phyloP scores from a whole-genome alignment of 1,284 basidiomycete species.

The Cryptococcus sp. region DNA sequence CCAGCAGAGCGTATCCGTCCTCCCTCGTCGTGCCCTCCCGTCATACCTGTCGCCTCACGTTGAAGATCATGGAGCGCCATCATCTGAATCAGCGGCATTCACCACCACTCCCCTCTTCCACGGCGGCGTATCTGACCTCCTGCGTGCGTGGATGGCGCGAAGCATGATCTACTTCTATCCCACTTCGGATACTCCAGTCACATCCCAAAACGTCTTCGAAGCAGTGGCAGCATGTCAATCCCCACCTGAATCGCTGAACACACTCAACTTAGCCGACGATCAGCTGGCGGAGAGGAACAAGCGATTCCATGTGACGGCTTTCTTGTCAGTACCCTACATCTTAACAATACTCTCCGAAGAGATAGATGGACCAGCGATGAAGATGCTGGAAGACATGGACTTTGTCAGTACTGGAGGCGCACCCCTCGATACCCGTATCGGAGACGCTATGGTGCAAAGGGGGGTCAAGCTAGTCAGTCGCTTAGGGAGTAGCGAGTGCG shows the following conservation, averaged over 20 bases:
- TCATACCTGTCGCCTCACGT: constrained; percentile 14
- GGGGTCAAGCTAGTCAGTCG: constrained; percentile 52
- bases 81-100: constrained; percentile 40
- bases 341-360: constrained; percentile 48
- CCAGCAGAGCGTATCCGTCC: constrained; percentile 25
- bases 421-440: constrained; percentile 48
- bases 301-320: constrained; percentile 27
- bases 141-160: constrained; percentile 52
- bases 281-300: constrained; percentile 17
- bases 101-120: constrained; percentile 57
- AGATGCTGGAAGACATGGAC: constrained; percentile 45
- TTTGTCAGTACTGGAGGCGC: constrained; percentile 54
- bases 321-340: constrained; percentile 52
- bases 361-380: constrained; percentile 29
- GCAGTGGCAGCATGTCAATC: constrained; percentile 40
- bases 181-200: constrained; percentile 48
- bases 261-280: constrained; percentile 1
- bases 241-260: not conserved
- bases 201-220: constrained; percentile 38
- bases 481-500: constrained; percentile 54
- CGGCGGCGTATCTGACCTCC: constrained; percentile 54
- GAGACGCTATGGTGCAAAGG: constrained; percentile 45
- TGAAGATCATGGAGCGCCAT: not conserved
- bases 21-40: constrained; percentile 38
- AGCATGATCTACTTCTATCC: constrained; percentile 52